Evolutionary conservation across 768 basidiomycete species (phyloP), one percentile per base, ranked within the genome.

Genomic region (Paxillus rubicundulus): DNA sequence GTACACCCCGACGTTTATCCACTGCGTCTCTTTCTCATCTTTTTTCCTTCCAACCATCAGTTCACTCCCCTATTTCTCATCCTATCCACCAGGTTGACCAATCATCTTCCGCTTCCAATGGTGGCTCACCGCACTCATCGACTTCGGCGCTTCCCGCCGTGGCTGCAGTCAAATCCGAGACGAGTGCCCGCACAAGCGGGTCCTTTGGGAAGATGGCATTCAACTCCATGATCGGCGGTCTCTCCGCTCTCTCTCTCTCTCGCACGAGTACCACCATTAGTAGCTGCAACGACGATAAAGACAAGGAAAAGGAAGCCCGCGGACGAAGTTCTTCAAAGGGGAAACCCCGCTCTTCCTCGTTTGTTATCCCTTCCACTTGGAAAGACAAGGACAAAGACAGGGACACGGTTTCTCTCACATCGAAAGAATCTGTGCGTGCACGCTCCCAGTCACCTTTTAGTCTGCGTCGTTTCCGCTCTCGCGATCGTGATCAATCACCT

Each of bases 391-490:
- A 61, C 20, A 69, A 65, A 40, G 72, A 69, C 2, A 66, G 63
- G 30, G 67, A 65, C 24, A 67, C 68, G 14, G 63, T 70, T 41
- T 78, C 79, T 18, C 56, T 67, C 37, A 57, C 60, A 18, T 78
- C 80, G n/a, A 77, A 77, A 46, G 80, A 78, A 44, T 69, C 70
- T 4, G 75, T 77, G 10, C 86, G 87, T 52, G 78, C 87, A 13
- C 84, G 91, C 36, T 87, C 89, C 42, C 77, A 85, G 60, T 91
- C 92, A 2, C 89, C 94, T 38, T 96, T 97, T 67, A 75, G 74
- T 39, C 80, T 91, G 51, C 78, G 89, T 39, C 78, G 88, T 32
- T 79, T 83, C 51, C 80, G 87, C 55, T 72, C 79, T 9, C 74
- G 80, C 47, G 77, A 77, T 49, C 74, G 81, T 21, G 82, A 84